Base-by-base conservation (phyloP, 2,329 filamentous ascomycete genomes). In the Mycosphaerelloides madeirae region DNA sequence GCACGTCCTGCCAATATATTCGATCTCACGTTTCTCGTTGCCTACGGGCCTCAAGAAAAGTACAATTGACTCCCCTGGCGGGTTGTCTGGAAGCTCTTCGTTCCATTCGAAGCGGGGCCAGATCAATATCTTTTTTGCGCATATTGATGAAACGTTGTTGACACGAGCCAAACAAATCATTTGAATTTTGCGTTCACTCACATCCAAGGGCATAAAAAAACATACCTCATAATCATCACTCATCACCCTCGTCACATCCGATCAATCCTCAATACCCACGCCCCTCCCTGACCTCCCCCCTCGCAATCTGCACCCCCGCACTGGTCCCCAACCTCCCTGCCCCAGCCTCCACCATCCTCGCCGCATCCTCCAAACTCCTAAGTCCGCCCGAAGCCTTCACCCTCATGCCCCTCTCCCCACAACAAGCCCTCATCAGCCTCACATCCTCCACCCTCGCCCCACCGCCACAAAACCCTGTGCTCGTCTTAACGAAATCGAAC, bases 401-500 rank as follows among this genome's bases (percentile, higher is more conserved):
- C 32, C 25, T 31, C 31, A 28, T 56, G 59, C 36, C 42, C 41
- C 48, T 29, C 1, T 50, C 29, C 2, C 54, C 68, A 9, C 71
- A 72, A 3, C 69, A 70, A 8, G 68, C 67, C 11, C 69, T 67
- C 78, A 81, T 81, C 20, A 78, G 58, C 38, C 68, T 63, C 18
- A 82, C 75, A 54, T 78, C 65, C 40, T 75, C 70, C 13, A 72
- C 64, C 29, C 59, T 73, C 0, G 78, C 78, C 7, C 78, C 77
- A 1, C 67, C 65, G 0, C 78, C 78, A 38, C 73, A 71, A 60
- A 80, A 80, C 1, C 79, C 79, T 1, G 79, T 81, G 22, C 71
- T 75, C 0, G 79, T 81, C 65, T 81, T 81, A 49, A 82, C 73
- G 50, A 72, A 81, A 53, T 81, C 76, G 37, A 76, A 75, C 3